A percentile compares a stretch with the other conserved stretches of the same genome.
These are phyloP conservation scores for Trichocladium uniseriatum DNA, from an alignment of 495 filamentous ascomycete species.

Conservation along the genomic window DNA sequence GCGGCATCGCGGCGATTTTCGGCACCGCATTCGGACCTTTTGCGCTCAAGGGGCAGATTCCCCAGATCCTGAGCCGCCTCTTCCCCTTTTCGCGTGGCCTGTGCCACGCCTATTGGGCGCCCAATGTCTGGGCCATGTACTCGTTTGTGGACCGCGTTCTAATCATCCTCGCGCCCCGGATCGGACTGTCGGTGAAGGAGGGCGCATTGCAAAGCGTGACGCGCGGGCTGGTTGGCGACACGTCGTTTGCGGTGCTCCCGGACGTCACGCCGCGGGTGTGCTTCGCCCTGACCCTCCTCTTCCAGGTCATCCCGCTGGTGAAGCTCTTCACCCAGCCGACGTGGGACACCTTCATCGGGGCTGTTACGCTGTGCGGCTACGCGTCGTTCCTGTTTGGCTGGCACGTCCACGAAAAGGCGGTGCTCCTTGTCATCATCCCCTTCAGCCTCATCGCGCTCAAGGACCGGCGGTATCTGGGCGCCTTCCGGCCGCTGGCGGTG, in stretches of 20 bases:
- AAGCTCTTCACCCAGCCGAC: slow-evolving; percentile 75
- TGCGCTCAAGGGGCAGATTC: slow-evolving; percentile 70
- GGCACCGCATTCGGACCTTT: slow-evolving; percentile 86
- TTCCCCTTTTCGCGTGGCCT: slow-evolving; percentile 92
- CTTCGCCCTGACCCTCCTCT: slow-evolving; percentile 72
- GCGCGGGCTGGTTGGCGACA: slow-evolving; percentile 88
- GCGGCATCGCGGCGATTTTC: slow-evolving; percentile 62
- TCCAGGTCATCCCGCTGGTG: slow-evolving; percentile 69
- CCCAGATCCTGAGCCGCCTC: slow-evolving; percentile 74
- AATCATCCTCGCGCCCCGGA: slow-evolving; percentile 72
- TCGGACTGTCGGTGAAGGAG: slow-evolving; percentile 62
- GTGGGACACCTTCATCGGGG: slow-evolving; percentile 81
- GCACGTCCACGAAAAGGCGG: slow-evolving; percentile 98
- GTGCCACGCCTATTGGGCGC: slow-evolving; percentile 97
- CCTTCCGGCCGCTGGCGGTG: slow-evolving; percentile 85
- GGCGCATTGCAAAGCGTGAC: slow-evolving; percentile 81
- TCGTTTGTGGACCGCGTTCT: slow-evolving; percentile 78
- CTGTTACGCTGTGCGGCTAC: slow-evolving; percentile 89
- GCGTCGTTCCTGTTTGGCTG: slow-evolving; percentile 96
- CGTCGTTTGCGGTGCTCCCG: slow-evolving; percentile 85
- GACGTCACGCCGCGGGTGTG: slow-evolving; percentile 71
- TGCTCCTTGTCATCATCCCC: slow-evolving; percentile 87
- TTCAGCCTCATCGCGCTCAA: slow-evolving; percentile 91
- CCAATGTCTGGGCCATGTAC: slow-evolving; percentile 95
- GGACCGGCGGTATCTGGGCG: slow-evolving; percentile 83